These are phyloP conservation scores for Mycena crocata DNA, from an alignment of 768 basidiomycete genomes.

Conservation along the genomic window DNA sequence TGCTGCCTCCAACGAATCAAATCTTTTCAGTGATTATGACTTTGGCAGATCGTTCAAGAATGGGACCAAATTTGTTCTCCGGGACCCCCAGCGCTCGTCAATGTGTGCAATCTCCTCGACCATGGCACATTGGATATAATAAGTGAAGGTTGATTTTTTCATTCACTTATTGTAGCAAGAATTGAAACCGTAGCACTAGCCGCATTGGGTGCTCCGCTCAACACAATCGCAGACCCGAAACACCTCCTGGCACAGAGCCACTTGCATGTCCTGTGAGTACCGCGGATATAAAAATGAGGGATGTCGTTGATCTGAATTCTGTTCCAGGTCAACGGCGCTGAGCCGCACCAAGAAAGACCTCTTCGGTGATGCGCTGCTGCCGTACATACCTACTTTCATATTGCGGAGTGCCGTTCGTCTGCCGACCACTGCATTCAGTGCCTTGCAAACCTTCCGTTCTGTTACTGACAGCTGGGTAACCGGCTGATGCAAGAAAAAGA, in stretches of 20 bases:
- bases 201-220: conserved; percentile 23
- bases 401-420: conserved; percentile 1
- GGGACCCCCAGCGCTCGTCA: not conserved
- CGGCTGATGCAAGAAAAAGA: conserved; percentile 15
- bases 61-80: conserved; percentile 17
- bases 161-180: too few relatives aligned
- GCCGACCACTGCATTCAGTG: conserved; percentile 21
- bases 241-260: conserved; percentile 29
- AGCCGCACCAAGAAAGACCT: conserved; percentile 15
- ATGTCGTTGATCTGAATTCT: not conserved
- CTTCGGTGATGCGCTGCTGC: conserved; percentile 12
- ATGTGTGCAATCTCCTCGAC: conserved; percentile 28
- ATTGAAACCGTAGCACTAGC: conserved; percentile 7
- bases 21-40: not conserved
- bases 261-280: conserved; percentile 27
- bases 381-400: conserved; percentile 22
- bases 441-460: conserved; percentile 9
- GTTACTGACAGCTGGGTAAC: conserved; percentile 25
- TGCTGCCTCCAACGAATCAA: not conserved
- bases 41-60: conserved; percentile 18
- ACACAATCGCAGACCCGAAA: conserved; percentile 23
- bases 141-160: conserved; percentile 16
- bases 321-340: conserved; percentile 8
- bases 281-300: not conserved
- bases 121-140: conserved; percentile 29